Base-by-base conservation (phyloP, 2,329 filamentous ascomycete species). In the Gliomastix tumulicola region DNA sequence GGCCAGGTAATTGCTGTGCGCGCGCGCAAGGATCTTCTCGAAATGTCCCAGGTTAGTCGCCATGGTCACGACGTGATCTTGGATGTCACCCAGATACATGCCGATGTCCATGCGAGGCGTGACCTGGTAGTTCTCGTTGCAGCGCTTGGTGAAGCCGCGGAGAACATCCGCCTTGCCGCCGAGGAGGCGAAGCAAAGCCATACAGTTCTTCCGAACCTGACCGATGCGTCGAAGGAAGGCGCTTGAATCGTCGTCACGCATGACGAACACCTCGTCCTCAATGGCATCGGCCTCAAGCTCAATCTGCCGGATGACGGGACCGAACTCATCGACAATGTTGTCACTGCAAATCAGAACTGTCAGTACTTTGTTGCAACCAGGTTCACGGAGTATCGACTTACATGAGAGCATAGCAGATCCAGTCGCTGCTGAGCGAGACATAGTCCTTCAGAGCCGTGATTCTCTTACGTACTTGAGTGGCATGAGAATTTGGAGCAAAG, bases 1-100 rank as follows among this genome's bases (percentile, higher is more conserved):
- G 2, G 92, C 90, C 25, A 98, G 74, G 55, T 98, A 97, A 60
- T 97, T 98, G 68, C 84, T 87, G 66, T 98, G 92, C 3, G 86
- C 85, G 17, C 92, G 84, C 20, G 84, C 89, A 34, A 98, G 74
- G 74, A 98, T 96, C 71, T 97, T 97, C 60, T 98, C 92, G 49
- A 95, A 96, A 57, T 98, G 92, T 2, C 80, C 80, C 49, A 98
- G 63, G 61, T 94, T 98, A 48, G 86, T 92, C 76, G 95, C 94
- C 90, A 97, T 97, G 32, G 92, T 98, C 41, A 98, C 88, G 36
- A 98, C 90, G 74, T 98, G 92, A 63, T 98, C 92, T 62, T 98
- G 92, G 45, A 98, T 96, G 63, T 98, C 92, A 53, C 88, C 88
- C 23, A 98, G 76, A 56, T 98, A 98, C 51, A 98, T 77, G 17